Conservation (phyloP, 2,329 filamentous ascomycete species). For the Ophiostoma himal-ulmi region DNA sequence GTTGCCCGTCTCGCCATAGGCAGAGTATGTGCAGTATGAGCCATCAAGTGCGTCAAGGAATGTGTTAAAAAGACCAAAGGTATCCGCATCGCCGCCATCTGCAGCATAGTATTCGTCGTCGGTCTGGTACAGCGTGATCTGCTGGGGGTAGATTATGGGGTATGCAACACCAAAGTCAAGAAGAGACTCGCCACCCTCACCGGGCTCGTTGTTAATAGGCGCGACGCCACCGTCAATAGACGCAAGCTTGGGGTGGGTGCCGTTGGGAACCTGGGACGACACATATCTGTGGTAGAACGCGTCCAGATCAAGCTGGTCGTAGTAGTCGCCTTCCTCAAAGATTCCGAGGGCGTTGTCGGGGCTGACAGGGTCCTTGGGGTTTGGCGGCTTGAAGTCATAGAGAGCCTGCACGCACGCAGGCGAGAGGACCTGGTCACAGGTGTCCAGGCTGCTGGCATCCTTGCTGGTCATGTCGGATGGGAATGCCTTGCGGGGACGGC, state of each 20-base stretch:
- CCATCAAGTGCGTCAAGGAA: conserved; percentile 47
- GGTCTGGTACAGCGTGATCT: conserved; percentile 32
- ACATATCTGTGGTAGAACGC: conserved; percentile 26
- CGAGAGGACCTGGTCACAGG: conserved; percentile 26
- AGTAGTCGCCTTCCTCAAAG: conserved; percentile 30
- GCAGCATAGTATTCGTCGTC: conserved; percentile 32
- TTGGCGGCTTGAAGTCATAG: neutral
- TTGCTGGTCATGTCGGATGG: conserved; percentile 13
- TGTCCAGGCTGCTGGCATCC: conserved; percentile 9
- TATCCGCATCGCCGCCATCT: conserved; percentile 24
- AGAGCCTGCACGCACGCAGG: conserved; percentile 11
- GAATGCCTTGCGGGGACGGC: conserved; percentile 11
- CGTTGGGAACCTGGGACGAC: conserved; percentile 26
- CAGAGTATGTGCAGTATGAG: conserved; percentile 45
- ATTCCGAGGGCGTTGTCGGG: conserved; percentile 29
- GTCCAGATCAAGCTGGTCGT: conserved; percentile 29
- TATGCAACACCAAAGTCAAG: conserved; percentile 46
- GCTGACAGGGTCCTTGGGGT: conserved; percentile 21
- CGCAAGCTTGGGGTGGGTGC: conserved; percentile 29
- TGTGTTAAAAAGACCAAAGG: conserved; percentile 30
- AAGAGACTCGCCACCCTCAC: conserved; percentile 35
- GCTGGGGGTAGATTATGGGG: conserved; percentile 48
- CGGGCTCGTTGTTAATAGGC: conserved; percentile 3
- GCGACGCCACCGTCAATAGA: conserved; percentile 29
- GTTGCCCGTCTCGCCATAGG: conserved; percentile 44